Base-by-base conservation (phyloP, 306 rosid genomes). In the Pyrus bretschneideri region DNA sequence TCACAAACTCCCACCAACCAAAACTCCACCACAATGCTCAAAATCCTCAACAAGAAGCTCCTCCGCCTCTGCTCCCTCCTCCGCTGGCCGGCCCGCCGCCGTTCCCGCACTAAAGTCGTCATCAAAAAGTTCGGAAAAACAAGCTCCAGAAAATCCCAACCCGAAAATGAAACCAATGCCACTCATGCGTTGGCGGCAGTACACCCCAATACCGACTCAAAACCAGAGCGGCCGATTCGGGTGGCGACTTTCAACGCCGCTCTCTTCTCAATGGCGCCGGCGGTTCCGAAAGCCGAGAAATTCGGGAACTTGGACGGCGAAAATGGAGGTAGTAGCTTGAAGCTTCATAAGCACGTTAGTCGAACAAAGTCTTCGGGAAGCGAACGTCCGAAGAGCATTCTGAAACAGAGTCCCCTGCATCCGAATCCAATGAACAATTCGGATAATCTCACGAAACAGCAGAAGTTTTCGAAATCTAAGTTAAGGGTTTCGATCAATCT, bases 211-310 rank as follows among this genome's bases (percentile, higher is more conserved):
- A 71, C 84, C 3, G 72, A 13, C 6, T 68, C 35, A 25, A 80
- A 78, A 19, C 33, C 86, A 2, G 76, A 79, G 27, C 73, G 73
- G 35, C 78, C 76, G 1, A 81, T 95, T 11, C 88, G 97, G 65
- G 79, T 95, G 14, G 98, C 97, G 1, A 90, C 97, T 4, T 92
- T 95, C 63, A 95, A 92, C 78, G 98, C 97, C n/a, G 98, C 98
- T 58, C 89, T 92, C 52, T 92, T 92, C 81, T 90, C 95, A 72
- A 90, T 94, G 98, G 98, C 94, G 11, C 90, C 97, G 25, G 91
- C 93, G 5, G 87, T 88, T 55, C 94, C 98, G 0, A 69, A 25
- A 7, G 23, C 71, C 18, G 87, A 81, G 15, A 91, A 82, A 64
- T 27, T 45, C 1, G 33, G 59, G 12, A 67, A 55, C 61, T 81